These are phyloP conservation scores for Pyrenochaeta sp. DNA, from an alignment of 2,329 filamentous ascomycete species.

Conservation along the genomic window DNA sequence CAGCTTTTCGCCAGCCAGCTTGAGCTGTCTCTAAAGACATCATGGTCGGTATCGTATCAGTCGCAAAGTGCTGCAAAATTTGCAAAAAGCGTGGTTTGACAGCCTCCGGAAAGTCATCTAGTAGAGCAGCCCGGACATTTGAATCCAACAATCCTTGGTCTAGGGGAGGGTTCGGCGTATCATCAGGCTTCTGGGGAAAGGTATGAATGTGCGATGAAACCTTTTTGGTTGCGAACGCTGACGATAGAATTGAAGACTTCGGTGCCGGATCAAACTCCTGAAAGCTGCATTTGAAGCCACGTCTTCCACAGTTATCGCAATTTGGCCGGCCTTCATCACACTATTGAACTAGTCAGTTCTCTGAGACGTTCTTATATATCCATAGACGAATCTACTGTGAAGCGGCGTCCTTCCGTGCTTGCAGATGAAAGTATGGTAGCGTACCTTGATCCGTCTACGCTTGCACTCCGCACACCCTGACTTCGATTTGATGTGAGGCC, in stretches of 20 bases:
- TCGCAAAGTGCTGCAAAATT: slow-evolving; percentile 36
- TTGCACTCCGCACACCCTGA: slow-evolving; percentile 27
- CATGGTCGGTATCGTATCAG: slow-evolving; percentile 30
- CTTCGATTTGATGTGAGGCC: slow-evolving; percentile 22
- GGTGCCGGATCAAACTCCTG: slow-evolving; percentile 16
- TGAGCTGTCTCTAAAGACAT: slow-evolving; percentile 16
- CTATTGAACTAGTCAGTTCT: slow-evolving; percentile 16
- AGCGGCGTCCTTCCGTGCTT: not conserved
- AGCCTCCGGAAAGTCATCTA: slow-evolving; percentile 17
- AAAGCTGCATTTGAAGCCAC: slow-evolving; percentile 29
- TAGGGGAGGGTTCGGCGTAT: slow-evolving; percentile 4
- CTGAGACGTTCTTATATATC: not conserved
- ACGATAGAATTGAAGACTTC: slow-evolving; percentile 1
- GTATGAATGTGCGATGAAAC: slow-evolving; percentile 4
- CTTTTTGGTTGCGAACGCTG: not conserved
- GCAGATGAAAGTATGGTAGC: not conserved
- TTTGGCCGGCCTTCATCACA: slow-evolving; percentile 31
- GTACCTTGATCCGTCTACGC: slow-evolving; percentile 26
- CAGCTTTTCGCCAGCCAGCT: slow-evolving; percentile 28
- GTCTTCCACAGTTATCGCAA: slow-evolving; percentile 26
- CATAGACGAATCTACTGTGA: not conserved
- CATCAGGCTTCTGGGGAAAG: slow-evolving; percentile 7
- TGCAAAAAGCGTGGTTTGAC: slow-evolving; percentile 18
- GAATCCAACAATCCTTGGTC: slow-evolving; percentile 20
- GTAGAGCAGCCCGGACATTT: slow-evolving; percentile 14